These are phyloP conservation scores for Phialemoniopsis sp. DNA, from an alignment of 2,329 filamentous ascomycete species.

Conservation along the genomic window DNA sequence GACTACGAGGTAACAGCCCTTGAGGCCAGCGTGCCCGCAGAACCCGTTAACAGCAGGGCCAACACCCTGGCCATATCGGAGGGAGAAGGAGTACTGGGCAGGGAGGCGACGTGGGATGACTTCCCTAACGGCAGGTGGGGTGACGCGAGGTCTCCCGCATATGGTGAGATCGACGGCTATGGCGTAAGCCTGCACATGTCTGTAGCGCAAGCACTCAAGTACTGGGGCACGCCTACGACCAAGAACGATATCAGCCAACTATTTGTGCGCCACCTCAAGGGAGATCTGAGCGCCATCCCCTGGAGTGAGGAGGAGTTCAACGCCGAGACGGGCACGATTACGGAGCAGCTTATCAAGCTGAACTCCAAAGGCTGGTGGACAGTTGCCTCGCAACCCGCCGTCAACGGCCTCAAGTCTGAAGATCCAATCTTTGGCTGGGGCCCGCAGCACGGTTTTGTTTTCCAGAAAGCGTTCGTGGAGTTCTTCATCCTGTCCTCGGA, in stretches of 20 bases:
- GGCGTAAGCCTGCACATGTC: conserved; percentile 93
- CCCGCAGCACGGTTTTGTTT: conserved; percentile 86
- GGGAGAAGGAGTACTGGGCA: conserved; percentile 81
- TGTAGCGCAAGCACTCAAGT: conserved; percentile 71
- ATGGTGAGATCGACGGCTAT: conserved; percentile 97
- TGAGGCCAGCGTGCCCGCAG: conserved; percentile 72
- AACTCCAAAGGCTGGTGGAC: conserved; percentile 92
- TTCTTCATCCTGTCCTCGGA: conserved; percentile 79
- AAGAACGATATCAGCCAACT: conserved; percentile 70
- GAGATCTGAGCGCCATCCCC: conserved; percentile 75
- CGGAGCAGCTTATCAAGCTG: conserved; percentile 66
- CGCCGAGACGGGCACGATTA: conserved; percentile 80
- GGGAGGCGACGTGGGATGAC: conserved; percentile 98
- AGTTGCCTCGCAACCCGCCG: conserved; percentile 88
- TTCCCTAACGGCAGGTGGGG: conserved; percentile 96
- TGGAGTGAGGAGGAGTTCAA: conserved; percentile 91
- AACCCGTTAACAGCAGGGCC: conserved; percentile 70
- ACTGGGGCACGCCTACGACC: conserved; percentile 79
- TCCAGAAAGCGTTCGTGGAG: conserved; percentile 97
- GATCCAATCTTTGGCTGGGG: conserved; percentile 90
- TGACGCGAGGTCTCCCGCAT: conserved; percentile 87
- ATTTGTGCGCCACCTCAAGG: conserved; percentile 77
- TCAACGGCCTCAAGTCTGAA: conserved; percentile 76
- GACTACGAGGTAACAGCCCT: conserved; percentile 70
- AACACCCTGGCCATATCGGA: conserved; percentile 92